A percentile compares a stretch with the other conserved stretches of the same genome.
Evolutionary conservation across 352 stramenopile genomes (phyloP).

Genomic region (Plasmopara viticola): DNA sequence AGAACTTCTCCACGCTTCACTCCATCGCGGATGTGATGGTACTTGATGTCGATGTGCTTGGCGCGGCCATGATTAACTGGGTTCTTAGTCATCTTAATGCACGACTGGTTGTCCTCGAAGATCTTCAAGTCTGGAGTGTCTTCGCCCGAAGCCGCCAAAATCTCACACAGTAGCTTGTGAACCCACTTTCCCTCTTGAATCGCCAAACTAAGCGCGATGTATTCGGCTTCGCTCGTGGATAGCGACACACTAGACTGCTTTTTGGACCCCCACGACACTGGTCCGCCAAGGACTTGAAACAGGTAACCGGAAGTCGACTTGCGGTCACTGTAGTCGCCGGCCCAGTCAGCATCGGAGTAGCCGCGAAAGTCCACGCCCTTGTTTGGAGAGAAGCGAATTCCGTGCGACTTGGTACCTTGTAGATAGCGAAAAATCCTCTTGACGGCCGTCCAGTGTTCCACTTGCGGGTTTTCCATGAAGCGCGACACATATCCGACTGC

Average conservation of each 20-base stretch:
- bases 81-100: constrained; percentile 2
- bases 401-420: constrained; percentile 15
- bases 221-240: constrained; percentile 10
- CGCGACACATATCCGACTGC: constrained; percentile 10
- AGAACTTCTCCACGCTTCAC: no score
- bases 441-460: constrained; percentile 12
- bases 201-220: constrained; percentile 8
- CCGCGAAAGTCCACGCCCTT: background rate
- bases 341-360: constrained; percentile 1
- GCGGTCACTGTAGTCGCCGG: background rate
- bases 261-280: background rate
- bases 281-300: background rate
- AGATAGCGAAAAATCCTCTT: constrained; percentile 4
- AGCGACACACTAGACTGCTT: constrained; percentile 5
- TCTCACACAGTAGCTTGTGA: constrained; percentile 5
- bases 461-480: constrained; percentile 17
- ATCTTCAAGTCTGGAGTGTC: constrained; percentile 4
- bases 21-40: background rate
- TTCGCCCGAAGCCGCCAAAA: constrained; percentile 1
- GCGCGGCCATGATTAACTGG: background rate
- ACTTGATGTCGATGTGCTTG: background rate
- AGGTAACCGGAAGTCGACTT: constrained; percentile 1
- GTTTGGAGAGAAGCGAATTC: constrained; percentile 2
- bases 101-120: constrained; percentile 10
- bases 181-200: constrained; percentile 7